Conservation (phyloP, 768 basidiomycete genomes). For the Russula abietina region DNA sequence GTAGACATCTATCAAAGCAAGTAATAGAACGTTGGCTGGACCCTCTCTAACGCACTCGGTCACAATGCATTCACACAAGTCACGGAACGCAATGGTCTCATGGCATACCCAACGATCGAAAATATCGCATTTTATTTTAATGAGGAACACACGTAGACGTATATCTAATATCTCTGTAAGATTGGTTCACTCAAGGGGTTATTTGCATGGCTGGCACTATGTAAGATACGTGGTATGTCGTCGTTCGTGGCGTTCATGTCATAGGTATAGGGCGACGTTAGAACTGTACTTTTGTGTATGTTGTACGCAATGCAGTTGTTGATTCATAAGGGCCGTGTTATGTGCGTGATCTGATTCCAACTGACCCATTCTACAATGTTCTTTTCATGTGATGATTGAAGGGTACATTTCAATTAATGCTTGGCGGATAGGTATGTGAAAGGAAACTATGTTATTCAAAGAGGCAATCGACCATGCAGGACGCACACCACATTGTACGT, state of each 20-base stretch:
- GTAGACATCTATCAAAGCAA: conserved; percentile 61
- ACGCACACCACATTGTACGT: neutral
- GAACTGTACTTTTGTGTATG: neutral
- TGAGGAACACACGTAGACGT: neutral
- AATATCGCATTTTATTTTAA: conserved; percentile 14
- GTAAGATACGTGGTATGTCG: neutral
- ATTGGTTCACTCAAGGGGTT: neutral
- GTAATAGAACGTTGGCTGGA: neutral
- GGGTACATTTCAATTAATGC: neutral
- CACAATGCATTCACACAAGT: neutral
- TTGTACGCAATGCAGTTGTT: conserved; percentile 12
- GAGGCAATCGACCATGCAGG: neutral
- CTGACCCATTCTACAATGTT: neutral
- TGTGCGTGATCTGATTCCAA: neutral
- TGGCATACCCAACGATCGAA: conserved; percentile 2
- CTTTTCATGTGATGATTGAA: neutral
- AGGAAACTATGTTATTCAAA: neutral
- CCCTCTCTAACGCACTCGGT: neutral
- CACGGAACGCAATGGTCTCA: neutral
- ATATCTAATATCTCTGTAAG: neutral
- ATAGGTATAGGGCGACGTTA: neutral
- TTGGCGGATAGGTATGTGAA: neutral
- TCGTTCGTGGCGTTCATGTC: neutral
- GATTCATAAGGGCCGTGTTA: neutral
- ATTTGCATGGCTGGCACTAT: neutral